Conservation (phyloP, 441 rosid species). For the Viola pubescens region DNA sequence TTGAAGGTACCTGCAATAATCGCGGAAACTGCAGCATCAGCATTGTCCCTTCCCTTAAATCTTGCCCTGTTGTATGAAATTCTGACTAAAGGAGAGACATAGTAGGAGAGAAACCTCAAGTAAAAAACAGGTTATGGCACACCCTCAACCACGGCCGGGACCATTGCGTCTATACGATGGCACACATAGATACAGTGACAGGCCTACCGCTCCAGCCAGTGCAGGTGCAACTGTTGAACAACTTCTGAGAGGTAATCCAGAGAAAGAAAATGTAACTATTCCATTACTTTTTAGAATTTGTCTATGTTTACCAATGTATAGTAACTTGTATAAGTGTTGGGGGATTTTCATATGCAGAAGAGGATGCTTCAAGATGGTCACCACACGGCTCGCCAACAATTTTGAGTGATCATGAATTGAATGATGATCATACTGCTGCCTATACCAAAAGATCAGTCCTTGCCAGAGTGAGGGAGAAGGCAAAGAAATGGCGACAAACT, state of each 20-base stretch:
- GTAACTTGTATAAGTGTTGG: background rate
- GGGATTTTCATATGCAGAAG: conserved; percentile 16
- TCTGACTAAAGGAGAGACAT: conserved; percentile 9
- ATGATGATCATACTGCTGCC: conserved; percentile 34
- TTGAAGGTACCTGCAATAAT: conserved; percentile 15
- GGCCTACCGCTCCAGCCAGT: conserved; percentile 21
- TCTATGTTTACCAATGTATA: background rate
- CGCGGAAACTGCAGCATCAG: conserved; percentile 9
- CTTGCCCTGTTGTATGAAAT: conserved; percentile 13
- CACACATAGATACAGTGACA: conserved; percentile 27
- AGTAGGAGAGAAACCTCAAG: background rate
- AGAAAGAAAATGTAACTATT: background rate
- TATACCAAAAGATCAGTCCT: conserved; percentile 51
- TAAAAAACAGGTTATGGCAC: conserved; percentile 6
- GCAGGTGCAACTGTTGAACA: conserved; percentile 40
- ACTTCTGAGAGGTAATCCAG: conserved; percentile 39
- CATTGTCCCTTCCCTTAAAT: conserved; percentile 12
- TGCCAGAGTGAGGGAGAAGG: conserved; percentile 41
- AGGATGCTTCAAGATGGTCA: conserved; percentile 35
- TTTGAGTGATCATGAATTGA: conserved; percentile 34
- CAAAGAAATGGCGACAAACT: conserved; percentile 34
- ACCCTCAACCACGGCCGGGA: conserved; percentile 27
- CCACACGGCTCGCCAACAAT: conserved; percentile 18
- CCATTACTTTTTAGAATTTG: background rate
- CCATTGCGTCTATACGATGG: conserved; percentile 32